Conservation (phyloP, 2,329 filamentous ascomycete species). For the Exophiala alcalophila region DNA sequence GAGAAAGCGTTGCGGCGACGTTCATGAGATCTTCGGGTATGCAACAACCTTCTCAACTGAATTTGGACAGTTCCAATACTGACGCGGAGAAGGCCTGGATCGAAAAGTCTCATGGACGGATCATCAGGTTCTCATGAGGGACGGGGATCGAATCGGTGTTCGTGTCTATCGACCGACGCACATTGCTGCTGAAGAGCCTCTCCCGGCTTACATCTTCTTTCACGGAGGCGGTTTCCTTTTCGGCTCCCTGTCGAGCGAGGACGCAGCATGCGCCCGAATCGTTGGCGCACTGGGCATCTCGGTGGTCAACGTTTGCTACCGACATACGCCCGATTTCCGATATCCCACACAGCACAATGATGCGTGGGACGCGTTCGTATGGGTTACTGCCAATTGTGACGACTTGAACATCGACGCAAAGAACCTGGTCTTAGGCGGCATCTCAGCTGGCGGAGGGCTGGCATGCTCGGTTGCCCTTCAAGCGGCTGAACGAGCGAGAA, state of each 20-base stretch:
- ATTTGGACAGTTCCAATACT: too few relatives aligned
- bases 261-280: background rate
- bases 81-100: too few relatives aligned
- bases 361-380: background rate
- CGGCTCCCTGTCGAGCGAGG: background rate
- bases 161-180: background rate
- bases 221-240: slow-evolving; percentile 1
- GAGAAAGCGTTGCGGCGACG: too few relatives aligned
- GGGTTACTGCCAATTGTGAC: background rate
- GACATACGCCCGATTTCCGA: slow-evolving; percentile 3
- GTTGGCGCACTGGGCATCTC: background rate
- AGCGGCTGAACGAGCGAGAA: too few relatives aligned
- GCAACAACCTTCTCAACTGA: too few relatives aligned
- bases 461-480: background rate
- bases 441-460: slow-evolving; percentile 1
- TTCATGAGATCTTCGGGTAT: too few relatives aligned
- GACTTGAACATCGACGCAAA: background rate
- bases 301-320: background rate
- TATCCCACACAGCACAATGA: background rate
- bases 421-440: background rate
- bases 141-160: background rate
- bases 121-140: background rate
- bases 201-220: background rate
- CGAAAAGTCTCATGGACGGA: background rate
- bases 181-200: background rate